phyloP scores from a whole-genome alignment of 1,284 basidiomycete genomes.

The Vanrija pseudolonga region DNA sequence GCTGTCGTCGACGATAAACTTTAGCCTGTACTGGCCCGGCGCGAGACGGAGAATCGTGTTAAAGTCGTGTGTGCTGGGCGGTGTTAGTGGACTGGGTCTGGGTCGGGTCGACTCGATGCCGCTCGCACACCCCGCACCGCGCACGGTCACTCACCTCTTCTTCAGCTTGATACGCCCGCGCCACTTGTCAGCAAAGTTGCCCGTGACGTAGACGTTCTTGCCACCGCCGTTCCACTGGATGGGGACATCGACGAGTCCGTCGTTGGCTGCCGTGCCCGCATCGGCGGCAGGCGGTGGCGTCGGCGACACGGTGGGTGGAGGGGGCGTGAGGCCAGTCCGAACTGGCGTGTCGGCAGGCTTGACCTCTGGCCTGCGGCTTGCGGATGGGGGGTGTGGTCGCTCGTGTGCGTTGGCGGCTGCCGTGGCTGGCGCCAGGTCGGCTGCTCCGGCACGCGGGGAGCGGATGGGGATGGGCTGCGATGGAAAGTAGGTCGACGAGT shows the following conservation, averaged over 20 bases:
- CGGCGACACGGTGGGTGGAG: conserved; percentile 27
- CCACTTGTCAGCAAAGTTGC: conserved; percentile 60
- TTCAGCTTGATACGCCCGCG: conserved; percentile 54
- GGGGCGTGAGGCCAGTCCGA: conserved; percentile 22
- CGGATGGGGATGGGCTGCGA: conserved; percentile 21
- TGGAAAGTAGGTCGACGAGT: conserved; percentile 16
- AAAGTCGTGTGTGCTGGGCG: conserved; percentile 49
- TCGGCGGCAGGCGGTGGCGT: conserved; percentile 24
- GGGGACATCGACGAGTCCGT: conserved; percentile 41
- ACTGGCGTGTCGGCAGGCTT: conserved; percentile 15
- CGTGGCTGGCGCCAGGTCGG: background rate
- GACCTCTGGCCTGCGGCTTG: conserved; percentile 12
- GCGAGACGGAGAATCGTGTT: conserved; percentile 57
- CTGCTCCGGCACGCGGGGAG: conserved; percentile 9
- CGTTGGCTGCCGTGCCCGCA: conserved; percentile 14
- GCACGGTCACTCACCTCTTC: conserved; percentile 31
- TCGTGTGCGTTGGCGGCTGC: background rate
- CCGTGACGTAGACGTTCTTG: conserved; percentile 56
- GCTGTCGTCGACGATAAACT: conserved; percentile 91
- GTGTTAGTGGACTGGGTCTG: conserved; percentile 6
- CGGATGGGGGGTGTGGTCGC: conserved; percentile 5
- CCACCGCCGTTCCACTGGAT: conserved; percentile 50
- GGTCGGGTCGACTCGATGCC: background rate
- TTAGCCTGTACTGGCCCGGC: conserved; percentile 91
- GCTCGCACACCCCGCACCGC: conserved; percentile 21